Conservation (phyloP, 2,329 filamentous ascomycete genomes). For the Arthrinium phaeospermum region DNA sequence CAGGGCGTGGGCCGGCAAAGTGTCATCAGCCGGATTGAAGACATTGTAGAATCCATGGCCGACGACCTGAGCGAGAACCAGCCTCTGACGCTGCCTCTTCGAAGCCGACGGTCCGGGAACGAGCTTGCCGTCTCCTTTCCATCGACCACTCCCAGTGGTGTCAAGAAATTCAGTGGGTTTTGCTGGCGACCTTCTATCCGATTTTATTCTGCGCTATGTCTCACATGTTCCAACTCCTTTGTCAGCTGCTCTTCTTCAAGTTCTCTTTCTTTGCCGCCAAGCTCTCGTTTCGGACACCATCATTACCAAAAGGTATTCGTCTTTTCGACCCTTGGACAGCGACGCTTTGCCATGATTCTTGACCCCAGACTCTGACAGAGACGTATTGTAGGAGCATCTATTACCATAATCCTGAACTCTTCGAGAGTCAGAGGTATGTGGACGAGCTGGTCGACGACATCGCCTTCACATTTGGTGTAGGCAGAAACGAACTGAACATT, state of each 20-base stretch:
- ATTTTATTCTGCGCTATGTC: slow-evolving; percentile 20
- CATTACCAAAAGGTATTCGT: slow-evolving; percentile 65
- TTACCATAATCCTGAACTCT: slow-evolving; percentile 77
- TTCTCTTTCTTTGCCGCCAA: slow-evolving; percentile 65
- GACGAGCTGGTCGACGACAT: slow-evolving; percentile 77
- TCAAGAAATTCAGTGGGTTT: slow-evolving; percentile 39
- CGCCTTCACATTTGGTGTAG: slow-evolving; percentile 70
- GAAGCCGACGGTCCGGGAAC: slow-evolving; percentile 40
- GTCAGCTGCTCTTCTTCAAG: slow-evolving; percentile 60
- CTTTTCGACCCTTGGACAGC: neutral
- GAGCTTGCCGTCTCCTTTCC: slow-evolving; percentile 33
- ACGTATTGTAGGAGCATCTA: slow-evolving; percentile 71
- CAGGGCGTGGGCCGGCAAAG: neutral
- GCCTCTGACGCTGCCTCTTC: slow-evolving; percentile 54
- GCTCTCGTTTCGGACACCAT: slow-evolving; percentile 60
- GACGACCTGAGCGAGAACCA: slow-evolving; percentile 53
- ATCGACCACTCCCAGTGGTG: slow-evolving; percentile 25
- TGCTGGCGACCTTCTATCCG: neutral
- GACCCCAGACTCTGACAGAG: neutral
- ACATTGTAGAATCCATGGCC: slow-evolving; percentile 57
- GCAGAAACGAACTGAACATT: slow-evolving; percentile 72
- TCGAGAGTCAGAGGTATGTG: slow-evolving; percentile 70
- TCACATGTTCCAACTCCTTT: slow-evolving; percentile 6
- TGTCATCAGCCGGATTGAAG: slow-evolving; percentile 49
- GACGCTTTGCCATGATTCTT: neutral